Evolutionary conservation across 179 eudicot species (phyloP), one percentile per base, ranked within the genome.

Genomic region (Spergularia azorica): DNA sequence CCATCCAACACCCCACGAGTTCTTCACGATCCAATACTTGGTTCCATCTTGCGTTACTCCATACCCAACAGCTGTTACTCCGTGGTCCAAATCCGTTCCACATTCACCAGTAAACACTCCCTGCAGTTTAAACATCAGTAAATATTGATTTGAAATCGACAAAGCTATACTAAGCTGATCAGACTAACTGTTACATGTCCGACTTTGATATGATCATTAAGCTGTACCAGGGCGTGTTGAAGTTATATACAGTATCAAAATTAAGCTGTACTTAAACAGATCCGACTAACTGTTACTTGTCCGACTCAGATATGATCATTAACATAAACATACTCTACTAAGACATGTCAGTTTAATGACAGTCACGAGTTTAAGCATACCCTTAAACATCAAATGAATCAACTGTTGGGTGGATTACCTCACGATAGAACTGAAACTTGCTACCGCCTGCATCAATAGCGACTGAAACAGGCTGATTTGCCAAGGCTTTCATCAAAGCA

Each of bases 1-100:
- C 91, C 91, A 88, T 10, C 54, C 61, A 4, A 79, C 12, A 0
- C 89, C 91, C 91, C 91, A 88, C 5, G 91, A 88, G 79, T 88
- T 88, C 83, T 80, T 88, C 54, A 86, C 85, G 32, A 85, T 80
- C 91, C 91, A 85, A 16, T 86, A 88, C 79, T 87, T 83, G 51
- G 84, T 85, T 15, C 91, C 91, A 38, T 84, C 75, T 48, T 70
- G 81, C 18, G 84, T 76, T 18, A 59, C 52, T 36, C 91, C 90
- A 21, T 86, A 88, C 18, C 91, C 92, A 41, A 89, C 87, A 0
- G 76, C 81, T 41, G 82, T 70, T 20, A 88, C 90, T 16, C 81
- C 92, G 69, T 88, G 92, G 76, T 88, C 80, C 73, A 87, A 64
- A 26, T 82, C 82, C 15, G 85, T 85, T 36, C 86, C 88, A 66